These are phyloP conservation scores for Oxyria digyna DNA, from an alignment of 148 eudicot genomes.

Conservation along the genomic window DNA sequence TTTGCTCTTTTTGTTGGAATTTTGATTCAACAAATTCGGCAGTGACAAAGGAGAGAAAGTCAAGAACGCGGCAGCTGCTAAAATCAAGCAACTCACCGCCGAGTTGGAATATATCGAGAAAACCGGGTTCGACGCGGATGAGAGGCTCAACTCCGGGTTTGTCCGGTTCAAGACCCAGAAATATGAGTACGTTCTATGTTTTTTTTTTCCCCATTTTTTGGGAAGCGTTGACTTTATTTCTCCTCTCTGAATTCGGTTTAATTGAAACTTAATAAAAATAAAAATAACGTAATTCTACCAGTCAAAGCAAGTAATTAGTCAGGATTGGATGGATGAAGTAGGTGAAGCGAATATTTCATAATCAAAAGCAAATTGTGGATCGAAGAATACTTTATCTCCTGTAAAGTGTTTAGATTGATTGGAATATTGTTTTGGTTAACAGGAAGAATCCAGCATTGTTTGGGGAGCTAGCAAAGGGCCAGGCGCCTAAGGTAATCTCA, in stretches of 20 bases:
- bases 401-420: too few species aligned
- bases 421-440: constrained; percentile 2
- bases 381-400: neutral
- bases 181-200: constrained; percentile 6
- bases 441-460: constrained; percentile 47
- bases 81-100: neutral
- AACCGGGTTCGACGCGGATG: constrained; percentile 4
- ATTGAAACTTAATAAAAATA: neutral
- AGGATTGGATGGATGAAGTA: neutral
- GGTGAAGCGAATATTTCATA: neutral
- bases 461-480: constrained; percentile 45
- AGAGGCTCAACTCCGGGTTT: constrained; percentile 8
- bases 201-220: neutral
- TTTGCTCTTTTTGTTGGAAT: neutral
- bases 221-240: neutral
- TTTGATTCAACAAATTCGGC: neutral
- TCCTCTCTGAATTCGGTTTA: neutral
- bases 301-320: neutral
- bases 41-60: neutral
- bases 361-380: neutral
- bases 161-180: constrained; percentile 1
- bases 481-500: constrained; percentile 28
- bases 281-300: neutral
- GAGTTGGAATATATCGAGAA: neutral
- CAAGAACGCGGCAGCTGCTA: neutral